Evolutionary conservation across 1,139 yeast genomes (phyloP), one percentile per base, ranked within the genome.

Genomic region (Debaryomycetaceae sp.): DNA sequence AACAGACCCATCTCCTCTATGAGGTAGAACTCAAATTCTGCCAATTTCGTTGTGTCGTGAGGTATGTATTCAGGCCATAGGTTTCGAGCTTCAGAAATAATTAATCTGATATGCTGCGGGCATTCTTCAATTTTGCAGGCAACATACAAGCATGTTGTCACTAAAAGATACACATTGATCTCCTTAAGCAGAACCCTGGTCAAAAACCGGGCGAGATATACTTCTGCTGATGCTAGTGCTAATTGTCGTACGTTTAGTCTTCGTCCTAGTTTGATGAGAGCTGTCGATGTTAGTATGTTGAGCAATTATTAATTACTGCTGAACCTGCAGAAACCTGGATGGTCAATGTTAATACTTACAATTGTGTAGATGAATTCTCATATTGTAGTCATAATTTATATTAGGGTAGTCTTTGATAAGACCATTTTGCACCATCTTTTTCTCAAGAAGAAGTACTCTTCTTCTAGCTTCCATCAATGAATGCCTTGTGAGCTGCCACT

Each of bases 31-130:
- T 92, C 98, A 64, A 94, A 87, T 57, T 92, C 98, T 0, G 98
- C 97, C n/a, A 92, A 72, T 54, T 87, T 87, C 31, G 96, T 84
- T 17, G 91, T 79, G 58, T 92, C 98, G 41, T 87, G 89, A 0
- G 97, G 95, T 28, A 92, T 83, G 55, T 82, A 88, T 54, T 91
- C 97, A 0, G 98, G 97, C 98, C 98, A 92, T 36, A 88, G 63
- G 34, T 84, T 84, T 38, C 96, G 69, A 2, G 98, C 95, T 56
- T 92, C 98, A 22, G 82, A 74, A 17, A 87, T 78, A 11, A 92
- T 75, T 1, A 91, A 78, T 41, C 97, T 69, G 7, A 92, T 89
- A 57, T 92, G 97, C 56, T 87, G 95, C 1, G 98, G 98, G 52
- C 89, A 84, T 59, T 92, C 98, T 59, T 92, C 98, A 30, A 89